phyloP scores from a whole-genome alignment of 352 stramenopile species.

The Phytopythium aichiense region DNA sequence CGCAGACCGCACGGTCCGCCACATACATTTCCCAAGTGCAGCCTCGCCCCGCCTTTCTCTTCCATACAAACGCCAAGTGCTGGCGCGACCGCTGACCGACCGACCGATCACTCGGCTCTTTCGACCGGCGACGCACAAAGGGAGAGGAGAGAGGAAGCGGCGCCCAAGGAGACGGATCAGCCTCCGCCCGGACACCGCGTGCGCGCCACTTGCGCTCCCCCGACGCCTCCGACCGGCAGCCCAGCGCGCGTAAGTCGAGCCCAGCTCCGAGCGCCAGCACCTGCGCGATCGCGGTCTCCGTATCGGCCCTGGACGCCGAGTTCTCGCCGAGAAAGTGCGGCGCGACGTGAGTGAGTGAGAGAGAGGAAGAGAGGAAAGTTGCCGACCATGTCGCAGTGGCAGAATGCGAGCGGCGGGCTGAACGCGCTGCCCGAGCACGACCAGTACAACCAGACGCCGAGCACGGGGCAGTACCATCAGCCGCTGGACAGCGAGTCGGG shows the following conservation, averaged over 20 bases:
- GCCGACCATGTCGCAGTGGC: constrained; percentile 9
- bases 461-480: constrained; percentile 21
- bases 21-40: background rate
- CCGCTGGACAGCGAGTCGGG: constrained; percentile 14
- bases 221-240: background rate
- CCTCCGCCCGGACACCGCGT: too few species aligned
- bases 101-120: background rate
- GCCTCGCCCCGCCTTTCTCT: background rate
- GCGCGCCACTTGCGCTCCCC: too few species aligned
- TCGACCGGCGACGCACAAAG: too few species aligned
- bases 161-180: too few species aligned
- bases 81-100: background rate
- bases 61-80: background rate
- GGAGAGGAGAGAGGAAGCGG: too few species aligned
- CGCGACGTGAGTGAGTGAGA: background rate
- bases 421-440: constrained; percentile 23
- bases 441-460: constrained; percentile 29
- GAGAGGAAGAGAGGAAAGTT: background rate
- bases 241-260: background rate
- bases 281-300: background rate
- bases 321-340: background rate
- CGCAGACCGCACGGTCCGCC: background rate
- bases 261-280: background rate
- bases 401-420: constrained; percentile 12
- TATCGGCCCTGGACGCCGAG: background rate